These are phyloP conservation scores for Phlyctochytrium arcticum DNA, from an alignment of 192 early-diverging fungal genomes.

Conservation along the genomic window DNA sequence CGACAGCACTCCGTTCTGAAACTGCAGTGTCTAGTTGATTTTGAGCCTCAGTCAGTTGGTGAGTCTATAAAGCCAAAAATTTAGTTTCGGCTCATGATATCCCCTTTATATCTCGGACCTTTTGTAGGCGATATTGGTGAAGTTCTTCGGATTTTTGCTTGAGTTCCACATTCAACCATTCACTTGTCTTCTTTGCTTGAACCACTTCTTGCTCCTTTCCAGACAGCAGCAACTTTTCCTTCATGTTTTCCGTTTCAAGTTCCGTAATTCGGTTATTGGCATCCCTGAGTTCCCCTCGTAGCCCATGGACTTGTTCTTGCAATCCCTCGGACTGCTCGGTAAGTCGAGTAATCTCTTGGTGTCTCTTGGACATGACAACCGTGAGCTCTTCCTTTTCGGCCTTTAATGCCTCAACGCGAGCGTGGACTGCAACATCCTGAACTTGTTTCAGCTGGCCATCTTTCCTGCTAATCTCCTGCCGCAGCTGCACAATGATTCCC, in stretches of 20 bases:
- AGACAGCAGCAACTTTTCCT: conserved; percentile 11
- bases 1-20: conserved; percentile 48
- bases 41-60: conserved; percentile 47
- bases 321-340: conserved; percentile 12
- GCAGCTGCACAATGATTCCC: not conserved
- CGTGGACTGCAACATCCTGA: not conserved
- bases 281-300: conserved; percentile 19
- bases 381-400: conserved; percentile 21
- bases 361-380: conserved; percentile 1
- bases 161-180: conserved; percentile 70
- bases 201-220: conserved; percentile 53
- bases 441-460: not conserved
- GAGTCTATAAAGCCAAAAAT: conserved; percentile 23
- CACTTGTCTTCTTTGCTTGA: conserved; percentile 50
- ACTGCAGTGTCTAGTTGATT: conserved; percentile 47
- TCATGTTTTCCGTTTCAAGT: conserved; percentile 17
- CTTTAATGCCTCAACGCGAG: not conserved
- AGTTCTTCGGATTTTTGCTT: conserved; percentile 50
- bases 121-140: conserved; percentile 49
- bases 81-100: conserved; percentile 42
- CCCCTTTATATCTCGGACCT: conserved; percentile 39
- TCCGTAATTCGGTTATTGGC: conserved; percentile 18
- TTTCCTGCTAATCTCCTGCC: not conserved
- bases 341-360: conserved; percentile 18
- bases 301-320: not conserved